Evolutionary conservation across 305 asterid genomes (phyloP), one percentile per base, ranked within the genome.

Genomic region (Rubia peregrina): DNA sequence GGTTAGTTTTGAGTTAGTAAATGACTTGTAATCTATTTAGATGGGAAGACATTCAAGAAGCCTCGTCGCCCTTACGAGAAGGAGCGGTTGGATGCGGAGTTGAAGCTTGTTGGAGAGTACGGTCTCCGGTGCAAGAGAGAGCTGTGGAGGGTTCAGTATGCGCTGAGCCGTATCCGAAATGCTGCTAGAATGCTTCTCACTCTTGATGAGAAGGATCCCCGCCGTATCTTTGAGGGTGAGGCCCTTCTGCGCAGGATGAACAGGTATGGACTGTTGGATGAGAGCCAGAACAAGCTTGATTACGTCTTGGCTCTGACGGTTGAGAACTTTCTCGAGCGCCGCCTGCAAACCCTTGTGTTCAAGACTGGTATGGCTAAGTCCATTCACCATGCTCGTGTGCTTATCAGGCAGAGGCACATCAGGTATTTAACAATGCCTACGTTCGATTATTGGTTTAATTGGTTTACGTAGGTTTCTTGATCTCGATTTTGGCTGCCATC

Each of bases 31-130:
- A 5, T 16, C n/a, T 16, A 3, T 53, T 3, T 2, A 53, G 59
- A 53, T 53, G 59, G 59, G 24, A 53, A 53, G 59, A 53, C 59
- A 53, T 53, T 53, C 59, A 53, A 53, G 59, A 53, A 53, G 59
- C 59, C 59, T 0, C 59, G 59, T 0, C 59, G 59, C 59, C 59
- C 59, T n/a, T 53, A 53, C 24, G 59, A 53, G 59, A 53, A 53
- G 59, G 59, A 53, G 59, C 59, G 59, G n/a, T 10, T 53, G 59
- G 59, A 53, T 53, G 59, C 59, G 0, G 59, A 53, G 59, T 53
- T 53, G 59, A 53, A 53, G 59, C 59, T 53, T 1, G 59, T 53
- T 1, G 59, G 59, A 6, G 59, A 53, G 24, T 53, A 53, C 24
- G 59, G 59, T 6, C 59, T 51, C 10, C n/a, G 59, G 24, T 51